phyloP scores from a whole-genome alignment of 169 alveolate species.

The Babesia sp. region DNA sequence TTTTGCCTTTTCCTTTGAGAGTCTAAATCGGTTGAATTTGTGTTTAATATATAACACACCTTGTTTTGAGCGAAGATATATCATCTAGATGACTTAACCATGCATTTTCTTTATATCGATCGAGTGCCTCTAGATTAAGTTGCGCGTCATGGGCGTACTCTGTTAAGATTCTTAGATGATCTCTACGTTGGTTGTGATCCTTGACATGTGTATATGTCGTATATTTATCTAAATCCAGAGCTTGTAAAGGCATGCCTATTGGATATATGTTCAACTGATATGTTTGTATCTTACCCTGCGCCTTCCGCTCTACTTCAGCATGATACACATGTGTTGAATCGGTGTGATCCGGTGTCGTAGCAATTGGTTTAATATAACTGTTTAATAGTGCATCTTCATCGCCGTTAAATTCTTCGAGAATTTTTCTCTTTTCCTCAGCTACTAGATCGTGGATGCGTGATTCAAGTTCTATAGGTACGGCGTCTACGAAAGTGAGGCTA shows the following conservation, averaged over 20 bases:
- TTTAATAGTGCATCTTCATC: conserved; percentile 28
- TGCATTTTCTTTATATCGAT: conserved; percentile 58
- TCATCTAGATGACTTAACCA: conserved; percentile 63
- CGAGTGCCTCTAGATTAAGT: conserved; percentile 60
- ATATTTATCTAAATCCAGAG: conserved; percentile 31
- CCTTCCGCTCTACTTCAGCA: conserved; percentile 22
- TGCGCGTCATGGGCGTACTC: conserved; percentile 59
- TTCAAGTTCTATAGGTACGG: conserved; percentile 56
- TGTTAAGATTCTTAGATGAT: conserved; percentile 29
- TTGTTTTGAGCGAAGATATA: conserved; percentile 14
- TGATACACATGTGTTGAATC: conserved; percentile 30
- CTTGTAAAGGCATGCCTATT: conserved; percentile 21
- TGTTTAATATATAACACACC: conserved; percentile 22
- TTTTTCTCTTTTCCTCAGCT: conserved; percentile 31
- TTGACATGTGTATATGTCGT: not conserved
- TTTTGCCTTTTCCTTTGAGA: conserved; percentile 10
- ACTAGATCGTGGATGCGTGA: conserved; percentile 37
- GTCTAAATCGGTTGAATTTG: too few species aligned
- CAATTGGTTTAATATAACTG: conserved; percentile 27
- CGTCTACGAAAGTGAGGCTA: conserved; percentile 53
- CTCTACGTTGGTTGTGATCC: conserved; percentile 5
- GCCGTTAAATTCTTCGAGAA: conserved; percentile 46
- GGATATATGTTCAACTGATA: not conserved
- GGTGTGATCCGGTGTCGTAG: conserved; percentile 14
- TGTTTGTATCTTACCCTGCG: conserved; percentile 11